phyloP scores from a whole-genome alignment of 2,329 filamentous ascomycete species.

The Penicillium glabrum region DNA sequence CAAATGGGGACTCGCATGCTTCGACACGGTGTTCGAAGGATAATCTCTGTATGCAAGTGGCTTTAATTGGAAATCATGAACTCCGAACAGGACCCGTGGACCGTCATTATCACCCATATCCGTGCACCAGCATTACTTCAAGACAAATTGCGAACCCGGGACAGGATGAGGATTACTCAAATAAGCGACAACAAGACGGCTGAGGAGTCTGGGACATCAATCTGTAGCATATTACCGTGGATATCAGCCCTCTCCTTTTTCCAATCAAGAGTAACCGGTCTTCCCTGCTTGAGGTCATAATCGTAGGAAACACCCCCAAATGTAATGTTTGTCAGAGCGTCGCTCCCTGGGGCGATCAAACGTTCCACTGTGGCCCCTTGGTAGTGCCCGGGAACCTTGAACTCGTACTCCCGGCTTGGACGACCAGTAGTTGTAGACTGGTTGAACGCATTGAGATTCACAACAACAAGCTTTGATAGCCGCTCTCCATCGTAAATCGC shows the following conservation, averaged over 20 bases:
- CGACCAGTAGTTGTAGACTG: neutral
- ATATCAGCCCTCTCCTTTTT: constrained; percentile 1
- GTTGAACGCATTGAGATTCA: constrained; percentile 8
- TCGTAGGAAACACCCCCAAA: constrained; percentile 19
- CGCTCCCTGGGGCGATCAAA: constrained; percentile 4
- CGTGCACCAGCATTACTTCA: neutral
- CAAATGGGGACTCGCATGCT: too few species aligned
- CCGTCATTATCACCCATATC: too few species aligned
- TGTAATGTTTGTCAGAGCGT: constrained; percentile 5
- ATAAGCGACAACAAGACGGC: neutral
- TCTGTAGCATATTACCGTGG: neutral
- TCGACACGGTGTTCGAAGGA: too few species aligned
- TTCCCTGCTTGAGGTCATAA: constrained; percentile 15
- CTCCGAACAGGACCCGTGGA: too few species aligned
- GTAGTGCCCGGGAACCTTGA: neutral
- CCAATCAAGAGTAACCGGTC: constrained; percentile 5
- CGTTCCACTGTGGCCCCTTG: neutral
- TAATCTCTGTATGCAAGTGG: too few species aligned
- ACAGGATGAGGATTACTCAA: neutral
- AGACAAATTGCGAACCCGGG: neutral
- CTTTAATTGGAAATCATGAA: too few species aligned
- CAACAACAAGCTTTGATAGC: constrained; percentile 1
- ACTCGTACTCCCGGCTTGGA: constrained; percentile 4
- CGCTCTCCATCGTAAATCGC: neutral
- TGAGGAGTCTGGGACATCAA: neutral